These are phyloP conservation scores for Chaetomium fimeti DNA, from an alignment of 495 filamentous ascomycete genomes.

Conservation along the genomic window DNA sequence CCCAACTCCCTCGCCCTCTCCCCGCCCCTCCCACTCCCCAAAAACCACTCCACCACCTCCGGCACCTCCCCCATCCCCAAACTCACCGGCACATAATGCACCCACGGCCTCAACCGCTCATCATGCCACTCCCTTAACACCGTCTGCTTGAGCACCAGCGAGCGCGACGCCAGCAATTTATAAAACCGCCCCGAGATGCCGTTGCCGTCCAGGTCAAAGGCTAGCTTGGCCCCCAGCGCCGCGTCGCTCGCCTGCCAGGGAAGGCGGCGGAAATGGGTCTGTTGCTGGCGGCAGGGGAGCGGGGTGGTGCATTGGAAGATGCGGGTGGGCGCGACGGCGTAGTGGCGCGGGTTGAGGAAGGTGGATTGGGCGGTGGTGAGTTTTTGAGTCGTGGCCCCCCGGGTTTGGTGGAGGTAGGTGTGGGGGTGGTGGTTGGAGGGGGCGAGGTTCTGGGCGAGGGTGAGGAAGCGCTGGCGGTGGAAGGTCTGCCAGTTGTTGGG, in stretches of 20 bases:
- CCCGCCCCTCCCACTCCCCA: conserved; percentile 10
- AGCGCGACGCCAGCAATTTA: conserved; percentile 46
- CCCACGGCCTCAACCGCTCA: conserved; percentile 54
- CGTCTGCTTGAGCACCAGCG: conserved; percentile 48
- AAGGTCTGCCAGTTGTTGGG: conserved; percentile 40
- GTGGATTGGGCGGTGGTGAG: conserved; percentile 13
- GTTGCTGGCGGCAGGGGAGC: conserved; percentile 7
- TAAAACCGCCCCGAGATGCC: conserved; percentile 53
- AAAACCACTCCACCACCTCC: conserved; percentile 44
- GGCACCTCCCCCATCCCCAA: conserved; percentile 20
- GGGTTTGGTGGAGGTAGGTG: conserved; percentile 21
- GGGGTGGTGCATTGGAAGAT: conserved; percentile 14
- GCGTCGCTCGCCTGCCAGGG: conserved; percentile 27
- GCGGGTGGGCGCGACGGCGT: conserved; percentile 14
- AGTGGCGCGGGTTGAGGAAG: conserved; percentile 29
- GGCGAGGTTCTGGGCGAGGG: conserved; percentile 32
- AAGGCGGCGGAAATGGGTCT: conserved; percentile 25
- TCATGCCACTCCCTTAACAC: conserved; percentile 60
- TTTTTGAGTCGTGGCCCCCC: not conserved
- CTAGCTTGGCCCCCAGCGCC: conserved; percentile 30
- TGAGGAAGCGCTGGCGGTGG: conserved; percentile 53
- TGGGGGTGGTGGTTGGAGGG: not conserved
- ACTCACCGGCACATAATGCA: conserved; percentile 36
- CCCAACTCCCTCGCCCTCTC: conserved; percentile 1
- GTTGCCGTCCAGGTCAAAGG: conserved; percentile 59